Evolutionary conservation across 345 rosid species (phyloP).

Genomic region (Aurinia saxatilis): DNA sequence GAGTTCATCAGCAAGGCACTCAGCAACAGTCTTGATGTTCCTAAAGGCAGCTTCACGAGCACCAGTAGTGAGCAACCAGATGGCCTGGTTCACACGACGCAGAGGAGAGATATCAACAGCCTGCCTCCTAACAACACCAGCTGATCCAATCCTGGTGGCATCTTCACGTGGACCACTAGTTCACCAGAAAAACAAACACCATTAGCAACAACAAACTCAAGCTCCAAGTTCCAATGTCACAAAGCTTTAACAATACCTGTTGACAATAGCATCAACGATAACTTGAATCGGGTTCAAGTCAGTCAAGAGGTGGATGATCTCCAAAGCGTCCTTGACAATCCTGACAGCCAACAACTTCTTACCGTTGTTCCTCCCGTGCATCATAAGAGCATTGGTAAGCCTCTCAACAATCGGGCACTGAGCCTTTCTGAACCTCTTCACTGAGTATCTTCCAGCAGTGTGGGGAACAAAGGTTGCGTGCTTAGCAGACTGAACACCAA

Average conservation of each 20-base stretch:
- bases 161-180: slow-evolving; percentile 93
- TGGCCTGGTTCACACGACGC: slow-evolving; percentile 85
- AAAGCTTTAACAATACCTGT: slow-evolving; percentile 43
- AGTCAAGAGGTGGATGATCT: slow-evolving; percentile 75
- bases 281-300: slow-evolving; percentile 89
- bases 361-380: slow-evolving; percentile 92
- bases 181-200: not conserved
- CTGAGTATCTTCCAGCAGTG: slow-evolving; percentile 94
- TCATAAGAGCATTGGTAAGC: slow-evolving; percentile 92
- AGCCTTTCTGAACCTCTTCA: slow-evolving; percentile 90
- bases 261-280: slow-evolving; percentile 78
- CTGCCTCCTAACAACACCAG: slow-evolving; percentile 98
- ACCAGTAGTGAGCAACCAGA: slow-evolving; percentile 82
- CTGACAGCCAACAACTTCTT: slow-evolving; percentile 89
- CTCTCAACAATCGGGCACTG: slow-evolving; percentile 95
- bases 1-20: slow-evolving; percentile 95
- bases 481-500: slow-evolving; percentile 62
- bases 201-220: not conserved
- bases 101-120: slow-evolving; percentile 97
- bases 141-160: slow-evolving; percentile 95
- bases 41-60: slow-evolving; percentile 95
- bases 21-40: slow-evolving; percentile 87
- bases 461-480: slow-evolving; percentile 90
- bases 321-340: slow-evolving; percentile 87
- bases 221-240: not conserved